phyloP scores from a whole-genome alignment of 1,284 basidiomycete species.

The Salmacisia buchloeana region DNA sequence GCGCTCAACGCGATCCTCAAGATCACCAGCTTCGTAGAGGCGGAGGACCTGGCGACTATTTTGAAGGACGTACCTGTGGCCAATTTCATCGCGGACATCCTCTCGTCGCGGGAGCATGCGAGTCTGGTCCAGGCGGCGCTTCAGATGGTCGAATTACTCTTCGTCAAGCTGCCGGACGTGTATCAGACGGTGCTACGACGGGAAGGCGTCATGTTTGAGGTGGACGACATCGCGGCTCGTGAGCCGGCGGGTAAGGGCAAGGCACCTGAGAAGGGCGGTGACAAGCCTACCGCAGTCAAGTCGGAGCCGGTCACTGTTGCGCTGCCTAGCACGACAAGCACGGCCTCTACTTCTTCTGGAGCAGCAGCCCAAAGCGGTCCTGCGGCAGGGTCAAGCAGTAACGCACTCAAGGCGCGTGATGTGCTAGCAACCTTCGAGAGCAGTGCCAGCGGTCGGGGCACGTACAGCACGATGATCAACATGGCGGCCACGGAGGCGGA shows the following conservation, averaged over 20 bases:
- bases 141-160: slow-evolving; percentile 49
- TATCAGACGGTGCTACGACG: slow-evolving; percentile 39
- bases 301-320: background rate
- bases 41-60: slow-evolving; percentile 27
- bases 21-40: slow-evolving; percentile 41
- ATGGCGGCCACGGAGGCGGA: slow-evolving; percentile 18
- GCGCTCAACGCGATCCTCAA: slow-evolving; percentile 43
- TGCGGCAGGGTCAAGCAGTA: background rate
- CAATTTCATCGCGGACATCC: slow-evolving; percentile 42
- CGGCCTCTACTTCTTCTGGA: background rate
- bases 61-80: slow-evolving; percentile 44
- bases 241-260: slow-evolving; percentile 53
- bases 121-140: slow-evolving; percentile 33
- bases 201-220: slow-evolving; percentile 47
- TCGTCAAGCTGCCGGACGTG: slow-evolving; percentile 33
- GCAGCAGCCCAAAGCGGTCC: background rate
- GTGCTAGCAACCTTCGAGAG: background rate
- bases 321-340: slow-evolving; percentile 3
- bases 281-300: slow-evolving; percentile 17
- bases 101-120: slow-evolving; percentile 38
- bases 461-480: background rate
- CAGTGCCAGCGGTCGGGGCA: background rate
- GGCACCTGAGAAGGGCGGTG: slow-evolving; percentile 84
- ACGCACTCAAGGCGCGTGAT: background rate
- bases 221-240: slow-evolving; percentile 36